A percentile compares a stretch with the other conserved stretches of the same genome.
These are phyloP conservation scores for Teunomyces funiuensis DNA, from an alignment of 805 yeast genomes.

Conservation along the genomic window DNA sequence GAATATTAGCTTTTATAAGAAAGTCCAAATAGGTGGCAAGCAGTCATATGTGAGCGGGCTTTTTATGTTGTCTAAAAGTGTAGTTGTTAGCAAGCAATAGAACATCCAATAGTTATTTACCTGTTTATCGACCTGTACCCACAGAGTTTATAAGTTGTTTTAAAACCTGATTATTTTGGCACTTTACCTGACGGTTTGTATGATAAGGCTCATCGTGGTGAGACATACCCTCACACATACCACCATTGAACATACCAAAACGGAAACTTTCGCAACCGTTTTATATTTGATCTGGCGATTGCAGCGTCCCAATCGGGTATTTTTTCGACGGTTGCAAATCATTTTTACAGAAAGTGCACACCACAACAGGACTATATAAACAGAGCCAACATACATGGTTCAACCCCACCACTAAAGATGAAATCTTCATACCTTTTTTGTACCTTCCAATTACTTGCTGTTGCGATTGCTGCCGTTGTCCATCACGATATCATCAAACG, in stretches of 20 bases:
- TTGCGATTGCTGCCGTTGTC: background rate
- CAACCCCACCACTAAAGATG: background rate
- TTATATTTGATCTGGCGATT: background rate
- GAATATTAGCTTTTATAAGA: no score
- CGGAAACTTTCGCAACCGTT: background rate
- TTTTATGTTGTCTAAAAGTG: no score
- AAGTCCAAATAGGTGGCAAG: no score
- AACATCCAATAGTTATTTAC: slow-evolving; percentile 2
- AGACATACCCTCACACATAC: background rate
- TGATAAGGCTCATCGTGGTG: no score
- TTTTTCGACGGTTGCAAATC: background rate
- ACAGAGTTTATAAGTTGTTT: slow-evolving; percentile 5
- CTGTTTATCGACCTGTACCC: slow-evolving; percentile 10
- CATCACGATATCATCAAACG: background rate
- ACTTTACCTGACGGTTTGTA: no score
- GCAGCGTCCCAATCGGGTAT: background rate
- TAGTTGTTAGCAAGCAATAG: no score
- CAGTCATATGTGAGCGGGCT: no score
- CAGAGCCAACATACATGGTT: background rate
- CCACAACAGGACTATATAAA: background rate
- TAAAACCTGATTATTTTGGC: no score
- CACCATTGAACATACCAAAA: background rate
- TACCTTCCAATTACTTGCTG: background rate
- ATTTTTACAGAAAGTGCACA: background rate
- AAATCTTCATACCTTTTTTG: background rate